Base-by-base conservation (phyloP, 345 rosid species). In the Clarkia xantiana region DNA sequence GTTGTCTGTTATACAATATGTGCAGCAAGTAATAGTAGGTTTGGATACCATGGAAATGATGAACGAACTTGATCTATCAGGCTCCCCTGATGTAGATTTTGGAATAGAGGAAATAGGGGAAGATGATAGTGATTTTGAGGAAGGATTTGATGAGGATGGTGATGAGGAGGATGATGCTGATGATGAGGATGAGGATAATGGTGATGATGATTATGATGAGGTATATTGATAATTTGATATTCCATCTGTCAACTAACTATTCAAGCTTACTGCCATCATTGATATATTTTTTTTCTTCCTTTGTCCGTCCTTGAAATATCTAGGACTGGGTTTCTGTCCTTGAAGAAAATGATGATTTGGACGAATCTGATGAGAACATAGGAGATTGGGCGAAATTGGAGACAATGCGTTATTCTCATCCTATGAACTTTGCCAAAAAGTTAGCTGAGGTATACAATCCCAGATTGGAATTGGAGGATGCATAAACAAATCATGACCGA, bases 361-460 rank as follows among this genome's bases (percentile, higher is more conserved):
- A 75, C 22, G 81, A 72, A 46, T 68, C 71, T 46, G 81, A 83
- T 62, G 94, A 72, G 44, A 45, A 67, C 3, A 72, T 75, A 49
- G 83, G 93, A 53, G 96, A 86, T 70, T 86, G 96, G 96, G 89
- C 93, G 53, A 79, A 80, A 40, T 72, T 77, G 74, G 94, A 86
- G 54, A 86, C 94, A 2, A 76, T 86, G 98, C 79, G 85, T 50
- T 72, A 69, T 59, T 81, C 94, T 60, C 98, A 91, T 70, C 98
- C 98, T 47, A 78, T 84, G 85, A 79, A 63, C 71, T 91, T 86
- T 59, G 98, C 96, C 23, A 78, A 76, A 71, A 86, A 62, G 67
- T 65, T 91, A 64, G 58, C 87, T 19, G 76, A 79, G 96, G 94
- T 80, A 42, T 42, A 48, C 44, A 40, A 22, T 53, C 8, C 42